phyloP scores from a whole-genome alignment of 345 rosid species.

The Ricinus communis region DNA sequence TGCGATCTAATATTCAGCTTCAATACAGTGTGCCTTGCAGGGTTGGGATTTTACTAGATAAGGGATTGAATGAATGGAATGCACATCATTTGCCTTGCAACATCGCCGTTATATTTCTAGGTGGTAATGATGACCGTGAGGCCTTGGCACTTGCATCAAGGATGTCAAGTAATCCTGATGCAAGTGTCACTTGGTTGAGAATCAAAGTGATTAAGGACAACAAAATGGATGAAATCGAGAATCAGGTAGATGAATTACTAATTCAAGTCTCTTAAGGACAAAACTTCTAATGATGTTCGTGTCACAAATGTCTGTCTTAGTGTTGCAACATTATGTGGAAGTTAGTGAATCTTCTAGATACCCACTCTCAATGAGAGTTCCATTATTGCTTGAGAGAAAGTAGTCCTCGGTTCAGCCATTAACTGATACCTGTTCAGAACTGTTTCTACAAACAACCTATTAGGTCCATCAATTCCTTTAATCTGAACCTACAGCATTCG shows the following conservation, averaged over 20 bases:
- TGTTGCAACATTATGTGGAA: too few relatives aligned
- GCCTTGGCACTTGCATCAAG: slow-evolving; percentile 32
- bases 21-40: slow-evolving; percentile 30
- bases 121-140: slow-evolving; percentile 39
- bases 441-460: too few relatives aligned
- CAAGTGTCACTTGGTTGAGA: slow-evolving; percentile 20
- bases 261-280: slow-evolving; percentile 20
- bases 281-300: not conserved
- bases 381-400: too few relatives aligned
- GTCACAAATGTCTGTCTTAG: too few relatives aligned
- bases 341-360: too few relatives aligned
- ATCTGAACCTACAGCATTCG: too few relatives aligned
- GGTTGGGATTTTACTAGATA: slow-evolving; percentile 31
- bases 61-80: not conserved
- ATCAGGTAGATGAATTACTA: slow-evolving; percentile 15
- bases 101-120: slow-evolving; percentile 26
- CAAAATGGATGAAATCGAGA: not conserved
- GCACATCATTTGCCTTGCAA: not conserved
- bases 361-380: too few relatives aligned
- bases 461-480: too few relatives aligned
- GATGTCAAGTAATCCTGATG: slow-evolving; percentile 22
- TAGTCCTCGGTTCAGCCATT: too few relatives aligned
- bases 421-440: too few relatives aligned
- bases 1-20: not conserved
- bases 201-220: not conserved